Conservation (phyloP, 106 monocot species). For the Dioscorea dumetorum region DNA sequence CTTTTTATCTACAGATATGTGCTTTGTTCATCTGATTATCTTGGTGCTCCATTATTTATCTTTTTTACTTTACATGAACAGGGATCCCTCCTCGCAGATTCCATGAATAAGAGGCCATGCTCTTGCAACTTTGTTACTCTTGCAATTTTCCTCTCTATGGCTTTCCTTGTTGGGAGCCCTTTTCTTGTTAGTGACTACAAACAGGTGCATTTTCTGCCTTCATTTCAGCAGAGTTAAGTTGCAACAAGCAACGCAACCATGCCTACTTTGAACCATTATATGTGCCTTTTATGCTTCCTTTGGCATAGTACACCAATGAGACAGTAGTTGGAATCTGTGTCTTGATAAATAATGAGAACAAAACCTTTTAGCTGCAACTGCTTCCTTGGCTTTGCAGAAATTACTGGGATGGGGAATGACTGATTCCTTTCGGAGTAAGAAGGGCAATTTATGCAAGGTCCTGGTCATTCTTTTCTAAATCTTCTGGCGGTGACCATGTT, state of each 20-base stretch:
- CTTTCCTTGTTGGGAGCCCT: slow-evolving; percentile 20
- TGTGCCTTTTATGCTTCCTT: too few species aligned
- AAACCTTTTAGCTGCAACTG: too few species aligned
- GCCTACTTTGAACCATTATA: too few species aligned
- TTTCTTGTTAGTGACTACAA: slow-evolving; percentile 26
- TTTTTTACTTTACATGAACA: slow-evolving; percentile 1
- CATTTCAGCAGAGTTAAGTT: too few species aligned
- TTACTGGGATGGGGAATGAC: slow-evolving; percentile 13
- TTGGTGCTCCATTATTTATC: neutral
- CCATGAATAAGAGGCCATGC: slow-evolving; percentile 15
- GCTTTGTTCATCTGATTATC: neutral
- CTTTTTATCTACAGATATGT: too few species aligned
- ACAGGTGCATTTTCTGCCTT: slow-evolving; percentile 2
- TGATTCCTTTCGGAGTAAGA: slow-evolving; percentile 4
- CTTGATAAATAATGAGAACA: too few species aligned
- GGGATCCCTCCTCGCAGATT: slow-evolving; percentile 19
- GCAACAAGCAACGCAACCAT: too few species aligned
- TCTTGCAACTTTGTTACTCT: slow-evolving; percentile 15
- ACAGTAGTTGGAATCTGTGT: too few species aligned
- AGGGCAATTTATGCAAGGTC: slow-evolving; percentile 38
- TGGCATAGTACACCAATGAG: too few species aligned
- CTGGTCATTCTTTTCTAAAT: neutral
- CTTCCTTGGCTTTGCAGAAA: slow-evolving; percentile 16
- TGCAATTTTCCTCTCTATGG: slow-evolving; percentile 11
- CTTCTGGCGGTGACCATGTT: too few species aligned